Base-by-base conservation (phyloP, 2,329 filamentous ascomycete genomes). In the Hymenoscyphus albidus region DNA sequence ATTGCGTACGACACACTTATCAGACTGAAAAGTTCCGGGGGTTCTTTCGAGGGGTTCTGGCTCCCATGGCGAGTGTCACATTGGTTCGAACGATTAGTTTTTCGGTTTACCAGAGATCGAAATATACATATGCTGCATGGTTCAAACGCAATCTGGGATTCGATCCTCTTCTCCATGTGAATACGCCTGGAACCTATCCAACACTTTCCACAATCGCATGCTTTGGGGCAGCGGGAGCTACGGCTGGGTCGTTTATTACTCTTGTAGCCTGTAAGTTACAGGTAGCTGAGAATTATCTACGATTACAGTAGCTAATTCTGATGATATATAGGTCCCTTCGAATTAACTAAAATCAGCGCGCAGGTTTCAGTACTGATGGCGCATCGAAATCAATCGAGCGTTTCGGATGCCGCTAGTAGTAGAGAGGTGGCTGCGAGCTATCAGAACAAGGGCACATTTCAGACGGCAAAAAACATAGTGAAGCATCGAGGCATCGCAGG, bases 321-420 rank as follows among this genome's bases (percentile, higher is more conserved):
- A 54, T 9, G 13, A 14, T 13, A 64, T 51, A 64, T 51, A 89
- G 87, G 87, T 74, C 92, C 92, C 1, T 96, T 96, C 74, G 92
- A 96, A 77, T 83, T 96, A 76, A 93, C 91, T n/a, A 96, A 96
- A 77, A 82, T 95, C 65, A 93, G 90, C 75, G 91, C 92, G 16
- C 92, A 96, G 76, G 89, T 95, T 22, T 93, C 92, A 1, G 89
- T 93, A 12, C 80, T 94, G 65, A 85, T 93, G 79, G 88, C 89
- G 18, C 80, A 83, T 64, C 80, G 83, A 69, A 81, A 81, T 67
- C 79, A 81, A 57, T 74, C 76, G 16, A 74, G 71, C 54, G 40
- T 73, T 31, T 73, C 73, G n/a, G 70, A 75, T 38, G 69, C 74
- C 61, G 74, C 75, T 61, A 72, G 61, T 57, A 57, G 65, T 22